phyloP scores from a whole-genome alignment of 2,329 filamentous ascomycete genomes.

The Trichoderma semiorbis region DNA sequence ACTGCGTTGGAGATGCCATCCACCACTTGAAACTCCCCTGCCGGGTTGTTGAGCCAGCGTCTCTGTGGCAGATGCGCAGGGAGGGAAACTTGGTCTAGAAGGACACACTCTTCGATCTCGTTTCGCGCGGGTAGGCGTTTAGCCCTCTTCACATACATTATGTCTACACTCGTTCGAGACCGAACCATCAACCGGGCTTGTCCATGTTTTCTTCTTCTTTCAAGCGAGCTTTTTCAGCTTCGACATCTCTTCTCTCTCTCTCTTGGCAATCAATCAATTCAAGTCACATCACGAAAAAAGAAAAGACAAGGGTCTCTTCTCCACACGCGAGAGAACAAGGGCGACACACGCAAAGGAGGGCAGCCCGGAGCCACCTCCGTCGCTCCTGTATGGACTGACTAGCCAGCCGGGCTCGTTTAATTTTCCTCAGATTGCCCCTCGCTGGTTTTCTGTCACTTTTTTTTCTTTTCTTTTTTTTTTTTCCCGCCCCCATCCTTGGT shows the following conservation, averaged over 20 bases:
- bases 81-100: conserved; percentile 22
- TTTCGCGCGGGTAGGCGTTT: no score
- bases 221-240: neutral
- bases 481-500: neutral
- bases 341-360: neutral
- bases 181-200: neutral
- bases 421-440: neutral
- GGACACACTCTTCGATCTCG: no score
- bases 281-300: neutral
- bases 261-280: neutral
- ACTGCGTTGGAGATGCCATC: conserved; percentile 32
- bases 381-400: no score
- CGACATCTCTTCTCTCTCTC: neutral
- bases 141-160: neutral
- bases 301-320: neutral
- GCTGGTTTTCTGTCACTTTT: neutral
- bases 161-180: neutral
- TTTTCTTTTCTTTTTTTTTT: neutral
- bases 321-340: neutral
- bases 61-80: conserved; percentile 34
- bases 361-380: neutral
- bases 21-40: conserved; percentile 30
- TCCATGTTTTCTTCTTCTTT: neutral
- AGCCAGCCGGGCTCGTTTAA: neutral
- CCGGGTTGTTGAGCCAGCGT: conserved; percentile 31